Evolutionary conservation across 306 rosid species (phyloP), one percentile per base, ranked within the genome.

Genomic region (Malus orientalis): DNA sequence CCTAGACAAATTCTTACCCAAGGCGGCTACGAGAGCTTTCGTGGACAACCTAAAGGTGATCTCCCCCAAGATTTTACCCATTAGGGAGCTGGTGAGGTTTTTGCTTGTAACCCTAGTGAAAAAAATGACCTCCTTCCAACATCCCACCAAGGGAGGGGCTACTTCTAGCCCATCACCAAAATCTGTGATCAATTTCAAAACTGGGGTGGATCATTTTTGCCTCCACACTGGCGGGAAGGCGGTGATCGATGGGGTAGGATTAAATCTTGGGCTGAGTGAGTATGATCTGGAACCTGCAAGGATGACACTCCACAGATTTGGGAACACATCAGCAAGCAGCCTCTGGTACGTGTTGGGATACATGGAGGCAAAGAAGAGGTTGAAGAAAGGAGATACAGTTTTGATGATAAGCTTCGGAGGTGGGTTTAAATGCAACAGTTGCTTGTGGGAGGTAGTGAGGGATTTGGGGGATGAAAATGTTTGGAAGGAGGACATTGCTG

Each of bases 331-430:
- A 2, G 98, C 98, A 0, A 78, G 94, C 29, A 91, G 97, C 63
- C 80, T 94, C 2, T 94, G 98, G 98, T 94, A 94, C 67, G 97
- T 94, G 22, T 55, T 94, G 25, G 97, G 85, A 23, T 94, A 94
- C 78, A 94, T 94, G 98, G 98, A 94, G 32, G 98, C 94, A 0
- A 94, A 94, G 80, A 87, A 88, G 69, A 85, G 98, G 83, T 81
- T 93, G 55, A 88, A 87, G 76, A 91, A 77, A 22, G 93, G 91
- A 1, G 89, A 86, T 16, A 90, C 77, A 4, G 81, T 93, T 0
- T 30, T 93, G 78, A 93, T 93, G 98, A 93, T 93, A 83, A 91
- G 98, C 78, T 93, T 93, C 79, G 98, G 98, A 57, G 94, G 94
- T 30, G 98, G 98, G 62, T 93, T 93, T 84, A 93, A 93, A 88